phyloP scores from a whole-genome alignment of 2,329 filamentous ascomycete genomes.

The Sporothrix curviconia region DNA sequence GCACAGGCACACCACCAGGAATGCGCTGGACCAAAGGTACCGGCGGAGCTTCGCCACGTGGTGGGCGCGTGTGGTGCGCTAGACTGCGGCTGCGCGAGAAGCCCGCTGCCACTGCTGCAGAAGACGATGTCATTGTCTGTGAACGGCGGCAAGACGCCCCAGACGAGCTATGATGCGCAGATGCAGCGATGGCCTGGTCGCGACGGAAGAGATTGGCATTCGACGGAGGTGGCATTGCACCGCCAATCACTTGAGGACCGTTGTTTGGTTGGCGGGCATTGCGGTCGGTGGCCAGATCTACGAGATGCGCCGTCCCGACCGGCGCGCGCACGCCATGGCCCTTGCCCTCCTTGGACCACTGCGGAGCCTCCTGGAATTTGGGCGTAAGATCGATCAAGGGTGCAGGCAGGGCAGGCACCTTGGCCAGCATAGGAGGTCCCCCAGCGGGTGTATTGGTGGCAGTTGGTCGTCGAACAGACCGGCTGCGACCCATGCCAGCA shows the following conservation, averaged over 20 bases:
- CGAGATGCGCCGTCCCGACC: conserved; percentile 37
- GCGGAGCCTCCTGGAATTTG: conserved; percentile 56
- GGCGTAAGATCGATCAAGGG: conserved; percentile 65
- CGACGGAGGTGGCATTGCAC: not conserved
- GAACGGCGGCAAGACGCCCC: not conserved
- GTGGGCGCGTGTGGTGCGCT: conserved; percentile 1
- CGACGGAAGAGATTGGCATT: conserved; percentile 9
- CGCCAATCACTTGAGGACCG: not conserved
- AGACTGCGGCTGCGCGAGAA: conserved; percentile 12
- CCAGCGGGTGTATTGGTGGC: not conserved
- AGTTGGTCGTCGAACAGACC: not conserved
- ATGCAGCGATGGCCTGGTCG: not conserved
- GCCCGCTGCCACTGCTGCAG: conserved; percentile 4
- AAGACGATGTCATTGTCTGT: conserved; percentile 19
- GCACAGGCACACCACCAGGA: conserved; percentile 3
- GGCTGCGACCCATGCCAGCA: conserved; percentile 9
- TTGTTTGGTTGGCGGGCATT: not conserved
- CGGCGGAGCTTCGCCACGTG: conserved; percentile 8
- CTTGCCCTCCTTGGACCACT: conserved; percentile 47
- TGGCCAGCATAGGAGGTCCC: conserved; percentile 23
- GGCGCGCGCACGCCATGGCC: conserved; percentile 41
- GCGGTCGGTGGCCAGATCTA: conserved; percentile 38
- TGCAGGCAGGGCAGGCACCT: conserved; percentile 46
- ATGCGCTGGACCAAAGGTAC: conserved; percentile 12
- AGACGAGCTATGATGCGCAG: not conserved